Evolutionary conservation across 1,284 basidiomycete genomes (phyloP).

Genomic region (Melampsora occidentalis): DNA sequence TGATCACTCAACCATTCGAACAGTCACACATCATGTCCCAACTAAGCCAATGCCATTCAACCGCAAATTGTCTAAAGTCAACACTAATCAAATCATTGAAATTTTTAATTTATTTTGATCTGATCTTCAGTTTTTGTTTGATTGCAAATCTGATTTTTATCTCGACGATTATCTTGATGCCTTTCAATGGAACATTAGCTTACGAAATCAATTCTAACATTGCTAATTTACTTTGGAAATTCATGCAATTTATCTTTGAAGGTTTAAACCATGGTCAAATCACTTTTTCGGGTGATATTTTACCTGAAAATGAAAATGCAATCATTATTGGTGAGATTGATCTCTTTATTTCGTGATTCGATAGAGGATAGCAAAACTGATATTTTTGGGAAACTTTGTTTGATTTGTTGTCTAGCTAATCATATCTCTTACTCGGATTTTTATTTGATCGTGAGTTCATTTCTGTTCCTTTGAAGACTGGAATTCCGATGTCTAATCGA

Average conservation of each 20-base stretch:
- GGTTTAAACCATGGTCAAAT: conserved; percentile 12
- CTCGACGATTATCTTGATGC: conserved; percentile 20
- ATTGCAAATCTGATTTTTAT: conserved; percentile 34
- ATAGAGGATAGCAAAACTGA: not conserved
- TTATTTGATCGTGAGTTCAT: conserved; percentile 29
- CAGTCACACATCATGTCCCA: too few species aligned
- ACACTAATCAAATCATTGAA: not conserved
- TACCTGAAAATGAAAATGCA: conserved; percentile 33
- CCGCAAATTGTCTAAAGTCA: too few species aligned
- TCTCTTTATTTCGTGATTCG: not conserved
- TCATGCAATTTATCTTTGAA: conserved; percentile 41
- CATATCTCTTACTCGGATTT: conserved; percentile 39
- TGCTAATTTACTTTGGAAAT: conserved; percentile 32
- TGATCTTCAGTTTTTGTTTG: conserved; percentile 13
- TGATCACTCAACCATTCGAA: too few species aligned
- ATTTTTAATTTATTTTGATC: not conserved
- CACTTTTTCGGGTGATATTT: conserved; percentile 39
- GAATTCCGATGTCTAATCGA: not conserved
- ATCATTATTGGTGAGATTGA: conserved; percentile 25
- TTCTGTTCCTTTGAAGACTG: not conserved
- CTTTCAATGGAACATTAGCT: conserved; percentile 21
- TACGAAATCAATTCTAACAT: conserved; percentile 33
- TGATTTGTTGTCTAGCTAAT: conserved; percentile 5
- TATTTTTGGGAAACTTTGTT: not conserved
- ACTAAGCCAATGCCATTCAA: too few species aligned